Base-by-base conservation (phyloP, 768 basidiomycete species). In the Phanerodontia chrysosporium region DNA sequence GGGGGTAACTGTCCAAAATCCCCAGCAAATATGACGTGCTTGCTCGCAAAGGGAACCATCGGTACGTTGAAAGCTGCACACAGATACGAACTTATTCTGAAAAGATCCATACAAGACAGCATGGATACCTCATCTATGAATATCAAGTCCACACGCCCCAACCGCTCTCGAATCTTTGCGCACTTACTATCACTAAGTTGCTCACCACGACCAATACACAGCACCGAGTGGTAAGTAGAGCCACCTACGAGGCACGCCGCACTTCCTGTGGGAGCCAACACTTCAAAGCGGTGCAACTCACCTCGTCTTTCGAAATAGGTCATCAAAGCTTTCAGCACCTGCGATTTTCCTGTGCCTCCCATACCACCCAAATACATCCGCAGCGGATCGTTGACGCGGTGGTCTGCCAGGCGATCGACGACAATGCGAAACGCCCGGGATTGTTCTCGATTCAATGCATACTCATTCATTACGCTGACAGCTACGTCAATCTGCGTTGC, bases 111-210 rank as follows among this genome's bases (percentile, higher is more conserved):
- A 59, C 70, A 72, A 3, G 66, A 62, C 2, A 80, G 35, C 78
- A 80, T 80, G 0, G 77, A 79, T 0, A 79, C 66, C 54, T 80
- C 76, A 66, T 79, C 76, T 12, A 79, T 58, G 48, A 80, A 76
- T 4, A 78, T 61, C 59, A 75, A 73, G 0, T 76, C 66, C 8
- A 78, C 72, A 10, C 69, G 67, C 18, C 58, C n/a, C 7, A 66
- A 42, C 10, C 29, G 21, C 1, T 48, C 52, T n/a, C 52, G 39
- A 1, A 59, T 25, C 44, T 59, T 59, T 3, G 7, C 42, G 13
- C 62, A 63, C 1, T 62, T 58, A 39, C 9, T 28, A 6, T 8
- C 39, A 25, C 21, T 53, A 1, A 4, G 16, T 8, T 13, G 8
- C 10, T 32, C 49, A 39, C 14, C 13, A n/a, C 22, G n/a, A 25